Percentiles rank a stretch among this genome's conserved stretches.
phyloP scores from a whole-genome alignment of 2,329 filamentous ascomycete species.

The Aspergillus brasiliensis region DNA sequence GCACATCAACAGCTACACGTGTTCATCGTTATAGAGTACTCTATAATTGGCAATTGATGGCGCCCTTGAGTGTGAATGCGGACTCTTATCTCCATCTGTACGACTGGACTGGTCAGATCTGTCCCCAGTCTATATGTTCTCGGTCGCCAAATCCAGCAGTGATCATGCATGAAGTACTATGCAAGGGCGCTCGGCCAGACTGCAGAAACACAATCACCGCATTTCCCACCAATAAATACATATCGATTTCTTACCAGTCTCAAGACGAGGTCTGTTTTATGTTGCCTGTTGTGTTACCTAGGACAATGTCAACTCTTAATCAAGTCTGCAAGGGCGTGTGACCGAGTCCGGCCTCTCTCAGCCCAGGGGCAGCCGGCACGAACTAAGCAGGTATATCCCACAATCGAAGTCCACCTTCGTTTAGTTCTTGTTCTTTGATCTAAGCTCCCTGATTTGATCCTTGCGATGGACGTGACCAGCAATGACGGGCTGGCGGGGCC shows the following conservation, averaged over 20 bases:
- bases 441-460: neutral
- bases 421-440: neutral
- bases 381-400: neutral
- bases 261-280: neutral
- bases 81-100: neutral
- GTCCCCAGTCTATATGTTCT: too few relatives aligned
- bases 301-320: neutral
- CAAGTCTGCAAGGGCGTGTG: slow-evolving; percentile 4
- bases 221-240: neutral
- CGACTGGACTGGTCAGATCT: neutral
- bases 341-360: neutral
- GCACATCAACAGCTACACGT: neutral
- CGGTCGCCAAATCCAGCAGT: neutral
- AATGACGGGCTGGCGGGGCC: neutral
- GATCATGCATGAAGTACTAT: neutral
- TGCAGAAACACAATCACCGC: neutral
- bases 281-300: slow-evolving; percentile 2
- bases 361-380: neutral
- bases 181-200: neutral
- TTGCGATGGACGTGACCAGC: neutral
- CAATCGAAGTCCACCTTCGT: neutral
- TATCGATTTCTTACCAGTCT: neutral
- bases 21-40: neutral
- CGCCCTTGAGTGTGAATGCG: neutral
- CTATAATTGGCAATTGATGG: neutral